Percentiles rank a stretch among this genome's conserved stretches.
Evolutionary conservation across 2,329 filamentous ascomycete genomes (phyloP).

Genomic region (Fusarium haematococcum): DNA sequence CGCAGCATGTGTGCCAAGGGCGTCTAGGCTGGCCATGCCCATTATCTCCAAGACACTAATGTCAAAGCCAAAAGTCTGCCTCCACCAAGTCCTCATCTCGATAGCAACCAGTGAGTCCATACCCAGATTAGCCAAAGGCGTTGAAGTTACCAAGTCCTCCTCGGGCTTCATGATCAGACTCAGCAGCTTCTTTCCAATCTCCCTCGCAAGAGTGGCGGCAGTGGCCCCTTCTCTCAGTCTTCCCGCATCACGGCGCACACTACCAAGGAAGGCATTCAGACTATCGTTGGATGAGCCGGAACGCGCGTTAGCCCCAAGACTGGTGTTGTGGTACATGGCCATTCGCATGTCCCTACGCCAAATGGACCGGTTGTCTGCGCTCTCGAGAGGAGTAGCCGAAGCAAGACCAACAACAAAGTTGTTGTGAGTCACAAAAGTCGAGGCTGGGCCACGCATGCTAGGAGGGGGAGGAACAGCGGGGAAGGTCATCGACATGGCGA

Average conservation of each 20-base stretch:
- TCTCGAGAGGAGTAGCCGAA: constrained; percentile 18
- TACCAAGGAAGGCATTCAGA: constrained; percentile 15
- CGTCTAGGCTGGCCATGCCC: constrained; percentile 13
- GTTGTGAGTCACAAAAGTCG: constrained; percentile 13
- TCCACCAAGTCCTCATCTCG: constrained; percentile 42
- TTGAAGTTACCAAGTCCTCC: constrained; percentile 17
- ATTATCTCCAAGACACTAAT: constrained; percentile 36
- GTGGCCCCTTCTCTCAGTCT: constrained; percentile 2
- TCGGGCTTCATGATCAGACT: constrained; percentile 30
- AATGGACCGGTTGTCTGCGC: constrained; percentile 19
- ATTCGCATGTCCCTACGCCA: constrained; percentile 41
- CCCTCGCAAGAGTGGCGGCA: background rate
- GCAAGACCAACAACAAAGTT: constrained; percentile 31
- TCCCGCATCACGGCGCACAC: background rate
- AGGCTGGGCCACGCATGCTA: background rate
- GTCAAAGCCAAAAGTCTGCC: constrained; percentile 32
- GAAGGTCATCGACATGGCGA: constrained; percentile 11
- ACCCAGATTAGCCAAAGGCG: constrained; percentile 18
- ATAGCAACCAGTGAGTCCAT: constrained; percentile 40
- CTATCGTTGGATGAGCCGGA: constrained; percentile 3
- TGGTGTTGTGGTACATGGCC: constrained; percentile 31
- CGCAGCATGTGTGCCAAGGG: constrained; percentile 4
- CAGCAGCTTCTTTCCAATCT: constrained; percentile 24
- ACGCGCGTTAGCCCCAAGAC: background rate
- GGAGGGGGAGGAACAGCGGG: background rate